Evolutionary conservation across 2,329 filamentous ascomycete genomes (phyloP), one percentile per base, ranked within the genome.

Genomic region (Madurella mycetomatis): DNA sequence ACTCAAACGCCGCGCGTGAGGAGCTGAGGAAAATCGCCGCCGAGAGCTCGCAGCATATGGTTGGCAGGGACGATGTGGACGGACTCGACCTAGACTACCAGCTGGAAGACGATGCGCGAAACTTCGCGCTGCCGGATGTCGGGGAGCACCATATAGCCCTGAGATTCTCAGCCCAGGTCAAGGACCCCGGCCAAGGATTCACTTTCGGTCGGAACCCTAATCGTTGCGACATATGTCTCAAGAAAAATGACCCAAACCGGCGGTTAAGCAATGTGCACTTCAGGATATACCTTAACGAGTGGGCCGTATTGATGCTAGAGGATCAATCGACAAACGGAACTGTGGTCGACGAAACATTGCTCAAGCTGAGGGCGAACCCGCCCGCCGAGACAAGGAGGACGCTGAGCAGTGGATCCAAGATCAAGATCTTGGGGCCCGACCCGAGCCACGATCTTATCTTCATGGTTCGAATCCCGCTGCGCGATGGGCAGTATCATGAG

Each of bases 291-390:
- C 79, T 96, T 63, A 99, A 95, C 64, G 77, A 84, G n/a, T 83
- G 89, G 59, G 90, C 88, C 30, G 85, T 88, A 53, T 79, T 96
- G 60, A 96, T 99, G 90, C 76, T 97, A 12, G 86, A 96, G 69
- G 94, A 99, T 67, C 82, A 85, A 67, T 97, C 94, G 0, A 96
- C 91, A n/a, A 99, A 97, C 65, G 94, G 94, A 30, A 97, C 94
- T 4, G 77, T 90, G 56, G 90, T 97, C 53, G 92, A 97, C 70
- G 79, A 82, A 19, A 75, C 77, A 16, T 74, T 90, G 37, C 77
- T 99, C 62, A 75, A 72, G 47, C 64, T 67, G 18, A 72, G 73
- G 46, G 62, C 68, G 19, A 61, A 69, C 51, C 53, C 66, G 58
- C 69, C 63, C 55, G 73, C 67, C 53, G 66, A 67, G 37, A 75